Evolutionary conservation across 768 basidiomycete species (phyloP), one percentile per base, ranked within the genome.

Genomic region (Peribolospora kevripleyi): DNA sequence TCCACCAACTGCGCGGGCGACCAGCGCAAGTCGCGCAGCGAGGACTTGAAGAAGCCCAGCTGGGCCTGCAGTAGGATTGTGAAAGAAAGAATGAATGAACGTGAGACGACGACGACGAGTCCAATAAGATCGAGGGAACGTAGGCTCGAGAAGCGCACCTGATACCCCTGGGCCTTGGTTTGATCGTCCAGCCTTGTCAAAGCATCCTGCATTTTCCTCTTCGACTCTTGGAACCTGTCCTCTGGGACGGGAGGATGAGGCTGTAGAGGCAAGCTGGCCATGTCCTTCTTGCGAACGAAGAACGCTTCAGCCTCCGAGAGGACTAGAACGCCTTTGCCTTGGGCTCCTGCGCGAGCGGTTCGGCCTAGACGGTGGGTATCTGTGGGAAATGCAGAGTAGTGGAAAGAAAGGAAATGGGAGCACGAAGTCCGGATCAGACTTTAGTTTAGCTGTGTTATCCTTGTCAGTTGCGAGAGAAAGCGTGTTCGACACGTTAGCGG

Each of bases 31-130:
- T 72, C 41, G 13, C 52, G 46, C 51, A 68, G 48, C 50, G 65
- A 66, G 4, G 68, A 63, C 14, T 74, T 72, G 63, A 78, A 78
- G 63, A 75, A 79, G 9, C 78, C 78, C 47, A 79, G 63, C 69
- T 70, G 75, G 38, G 75, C 25, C 25, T 25, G 25, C 25, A 25
- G 25, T 25, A 25, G 25, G 25, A 25, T 25, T 72, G 42, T 58
- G 42, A 47, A 25, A 8, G 38, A n/a, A 37, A 38, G 11, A 51
- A 11, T 40, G 43, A 5, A 25, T 42, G 48, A 38, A 43, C n/a
- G 5, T 8, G 43, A 47, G 38, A 58, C 25, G 8, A 14, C n/a
- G 42, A 36, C 39, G 56, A 13, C 37, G 13, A n/a, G n/a, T 25
- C 14, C 42, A 46, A n/a, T n/a, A 42, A 25, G 39, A 47, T 38